Conservation (phyloP, 352 stramenopile genomes). For the Globisporangium takayamanum region DNA sequence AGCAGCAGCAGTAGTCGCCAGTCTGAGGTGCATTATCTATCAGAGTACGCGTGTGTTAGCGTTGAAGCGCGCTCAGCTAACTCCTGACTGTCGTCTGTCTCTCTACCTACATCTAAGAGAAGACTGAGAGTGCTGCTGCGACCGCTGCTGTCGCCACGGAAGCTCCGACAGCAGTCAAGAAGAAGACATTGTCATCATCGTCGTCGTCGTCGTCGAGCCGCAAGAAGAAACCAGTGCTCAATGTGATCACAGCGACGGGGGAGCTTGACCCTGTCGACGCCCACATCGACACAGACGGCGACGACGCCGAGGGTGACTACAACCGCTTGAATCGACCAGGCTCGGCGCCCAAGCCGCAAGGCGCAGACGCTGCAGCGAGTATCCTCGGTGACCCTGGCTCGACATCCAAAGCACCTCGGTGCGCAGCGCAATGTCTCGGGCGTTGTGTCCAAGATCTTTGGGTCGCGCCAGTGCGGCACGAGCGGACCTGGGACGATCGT, state of each 20-base stretch:
- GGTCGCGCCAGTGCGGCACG: slow-evolving; percentile 58
- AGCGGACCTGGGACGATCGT: slow-evolving; percentile 63
- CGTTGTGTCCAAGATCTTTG: slow-evolving; percentile 64
- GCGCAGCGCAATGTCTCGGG: slow-evolving; percentile 48
- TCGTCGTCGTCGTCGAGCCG: background rate
- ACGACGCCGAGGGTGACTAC: slow-evolving; percentile 21
- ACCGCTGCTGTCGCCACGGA: background rate
- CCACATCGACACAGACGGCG: slow-evolving; percentile 2
- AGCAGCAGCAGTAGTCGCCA: slow-evolving; percentile 5
- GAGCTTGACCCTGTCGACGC: slow-evolving; percentile 8
- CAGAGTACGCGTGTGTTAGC: background rate
- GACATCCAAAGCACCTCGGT: slow-evolving; percentile 49
- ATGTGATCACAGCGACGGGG: slow-evolving; percentile 28
- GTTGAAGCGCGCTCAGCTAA: background rate
- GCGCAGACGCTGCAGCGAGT: slow-evolving; percentile 8
- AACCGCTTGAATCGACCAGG: slow-evolving; percentile 58
- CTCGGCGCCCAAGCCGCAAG: slow-evolving; percentile 41
- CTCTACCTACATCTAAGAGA: background rate
- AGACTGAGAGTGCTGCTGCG: background rate
- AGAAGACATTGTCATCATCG: slow-evolving; percentile 3
- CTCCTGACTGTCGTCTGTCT: background rate
- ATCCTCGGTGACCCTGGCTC: slow-evolving; percentile 56
- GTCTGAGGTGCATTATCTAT: slow-evolving; percentile 1
- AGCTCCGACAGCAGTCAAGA: background rate
- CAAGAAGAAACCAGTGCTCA: slow-evolving; percentile 33